Evolutionary conservation across 345 rosid species (phyloP).

Genomic region (Citrus hindsii): DNA sequence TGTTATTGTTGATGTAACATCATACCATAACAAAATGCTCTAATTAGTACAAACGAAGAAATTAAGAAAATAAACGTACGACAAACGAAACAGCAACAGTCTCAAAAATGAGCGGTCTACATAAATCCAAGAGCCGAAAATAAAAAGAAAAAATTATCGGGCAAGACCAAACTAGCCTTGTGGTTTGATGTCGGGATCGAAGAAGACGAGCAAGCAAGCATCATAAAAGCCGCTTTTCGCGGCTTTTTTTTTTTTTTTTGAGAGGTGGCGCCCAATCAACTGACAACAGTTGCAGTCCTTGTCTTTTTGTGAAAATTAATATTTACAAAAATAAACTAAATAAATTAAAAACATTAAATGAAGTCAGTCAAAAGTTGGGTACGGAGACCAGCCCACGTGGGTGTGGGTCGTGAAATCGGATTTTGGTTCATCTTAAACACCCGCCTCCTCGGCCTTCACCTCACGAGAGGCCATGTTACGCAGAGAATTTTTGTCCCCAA

Average conservation of each 20-base stretch:
- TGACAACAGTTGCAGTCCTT: background rate
- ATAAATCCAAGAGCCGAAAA: background rate
- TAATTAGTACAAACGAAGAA: background rate
- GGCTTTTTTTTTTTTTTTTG: slow-evolving; percentile 6
- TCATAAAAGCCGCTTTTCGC: slow-evolving; percentile 15
- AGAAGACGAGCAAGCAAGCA: slow-evolving; percentile 6
- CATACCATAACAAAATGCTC: background rate
- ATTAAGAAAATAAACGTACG: background rate
- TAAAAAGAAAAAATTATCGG: too few species aligned
- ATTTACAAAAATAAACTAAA: background rate
- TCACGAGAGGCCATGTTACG: slow-evolving; percentile 22
- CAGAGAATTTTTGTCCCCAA: slow-evolving; percentile 29
- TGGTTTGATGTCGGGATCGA: slow-evolving; percentile 1
- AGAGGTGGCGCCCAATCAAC: slow-evolving; percentile 7
- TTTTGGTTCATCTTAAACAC: background rate
- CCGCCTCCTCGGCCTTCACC: background rate
- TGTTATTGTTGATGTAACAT: background rate
- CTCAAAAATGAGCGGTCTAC: too few species aligned
- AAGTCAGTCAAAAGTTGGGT: background rate
- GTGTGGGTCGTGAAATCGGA: slow-evolving; percentile 22
- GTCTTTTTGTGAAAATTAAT: background rate
- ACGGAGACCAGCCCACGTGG: slow-evolving; percentile 28
- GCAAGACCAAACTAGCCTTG: background rate
- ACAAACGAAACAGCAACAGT: too few species aligned
- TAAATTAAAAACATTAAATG: background rate